Percentiles rank a stretch among this genome's conserved stretches.
Evolutionary conservation across 352 stramenopile genomes (phyloP).

Genomic region (Globisporangium apiculatum): DNA sequence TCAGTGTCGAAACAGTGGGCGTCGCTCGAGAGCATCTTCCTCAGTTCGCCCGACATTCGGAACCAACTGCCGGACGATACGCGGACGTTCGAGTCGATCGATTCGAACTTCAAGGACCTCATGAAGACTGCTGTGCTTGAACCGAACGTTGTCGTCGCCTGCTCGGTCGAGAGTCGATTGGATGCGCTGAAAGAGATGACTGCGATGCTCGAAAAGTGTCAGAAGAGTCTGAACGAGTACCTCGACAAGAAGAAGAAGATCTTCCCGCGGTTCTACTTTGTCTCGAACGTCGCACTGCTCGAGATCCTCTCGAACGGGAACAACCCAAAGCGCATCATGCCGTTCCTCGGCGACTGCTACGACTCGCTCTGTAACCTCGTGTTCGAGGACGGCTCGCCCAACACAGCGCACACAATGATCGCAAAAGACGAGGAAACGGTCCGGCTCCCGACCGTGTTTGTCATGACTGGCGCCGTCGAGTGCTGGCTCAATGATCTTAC

Average conservation of each 20-base stretch:
- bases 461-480: constrained; percentile 81
- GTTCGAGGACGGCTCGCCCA: constrained; percentile 73
- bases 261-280: constrained; percentile 88
- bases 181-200: constrained; percentile 86
- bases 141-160: constrained; percentile 72
- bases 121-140: constrained; percentile 89
- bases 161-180: constrained; percentile 69
- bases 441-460: constrained; percentile 59
- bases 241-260: constrained; percentile 91
- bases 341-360: constrained; percentile 96
- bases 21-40: constrained; percentile 85
- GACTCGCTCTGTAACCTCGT: constrained; percentile 89
- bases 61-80: constrained; percentile 85
- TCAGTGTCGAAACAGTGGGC: constrained; percentile 85
- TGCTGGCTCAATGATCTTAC: constrained; percentile 86
- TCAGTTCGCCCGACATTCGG: constrained; percentile 83
- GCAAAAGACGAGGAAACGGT: constrained; percentile 73
- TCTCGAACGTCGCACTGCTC: constrained; percentile 82
- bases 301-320: constrained; percentile 88
- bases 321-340: constrained; percentile 97
- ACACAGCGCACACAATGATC: constrained; percentile 82
- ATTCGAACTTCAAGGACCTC: constrained; percentile 87
- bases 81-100: constrained; percentile 82
- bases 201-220: constrained; percentile 82
- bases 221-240: constrained; percentile 87